A percentile compares a stretch with the other conserved stretches of the same genome.
phyloP scores from a whole-genome alignment of 306 rosid genomes.

The Cucurbita argyrosperma region DNA sequence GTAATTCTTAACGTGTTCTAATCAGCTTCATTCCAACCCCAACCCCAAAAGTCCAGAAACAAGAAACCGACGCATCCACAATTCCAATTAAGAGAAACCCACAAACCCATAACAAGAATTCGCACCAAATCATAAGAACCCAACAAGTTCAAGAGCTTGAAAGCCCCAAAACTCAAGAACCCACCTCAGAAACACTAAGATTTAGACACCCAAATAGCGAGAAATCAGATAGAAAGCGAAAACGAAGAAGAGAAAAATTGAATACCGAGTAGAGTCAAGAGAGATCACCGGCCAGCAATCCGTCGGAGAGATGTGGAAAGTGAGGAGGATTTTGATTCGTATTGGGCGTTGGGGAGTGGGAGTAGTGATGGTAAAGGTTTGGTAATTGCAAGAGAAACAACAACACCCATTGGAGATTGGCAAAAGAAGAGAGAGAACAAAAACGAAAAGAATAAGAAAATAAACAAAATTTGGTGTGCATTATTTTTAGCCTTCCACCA shows the following conservation, averaged over 20 bases:
- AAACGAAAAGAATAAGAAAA: not conserved
- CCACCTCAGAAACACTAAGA: not conserved
- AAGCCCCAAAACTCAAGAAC: not conserved
- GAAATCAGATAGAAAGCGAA: not conserved
- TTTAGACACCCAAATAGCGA: not conserved
- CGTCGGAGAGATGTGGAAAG: not conserved
- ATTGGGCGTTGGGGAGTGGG: not conserved
- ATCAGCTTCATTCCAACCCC: slow-evolving; percentile 34
- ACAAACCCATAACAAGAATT: slow-evolving; percentile 19
- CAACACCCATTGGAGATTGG: not conserved
- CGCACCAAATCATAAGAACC: slow-evolving; percentile 4
- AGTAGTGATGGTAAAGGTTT: slow-evolving; percentile 9
- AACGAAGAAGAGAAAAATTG: not conserved
- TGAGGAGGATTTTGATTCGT: slow-evolving; percentile 1
- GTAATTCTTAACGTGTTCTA: slow-evolving; percentile 9
- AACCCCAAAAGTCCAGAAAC: slow-evolving; percentile 40
- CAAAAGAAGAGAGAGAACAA: not conserved
- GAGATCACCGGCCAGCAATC: not conserved
- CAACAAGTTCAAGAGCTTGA: not conserved
- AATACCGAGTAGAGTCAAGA: not conserved
- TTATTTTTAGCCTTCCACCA: not conserved
- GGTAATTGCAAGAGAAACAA: not conserved
- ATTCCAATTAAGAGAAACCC: slow-evolving; percentile 33
- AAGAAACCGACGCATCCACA: slow-evolving; percentile 32
- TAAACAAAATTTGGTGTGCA: not conserved